Evolutionary conservation across 1,284 basidiomycete genomes (phyloP), one percentile per base, ranked within the genome.

Genomic region (Tylopilus sp.): DNA sequence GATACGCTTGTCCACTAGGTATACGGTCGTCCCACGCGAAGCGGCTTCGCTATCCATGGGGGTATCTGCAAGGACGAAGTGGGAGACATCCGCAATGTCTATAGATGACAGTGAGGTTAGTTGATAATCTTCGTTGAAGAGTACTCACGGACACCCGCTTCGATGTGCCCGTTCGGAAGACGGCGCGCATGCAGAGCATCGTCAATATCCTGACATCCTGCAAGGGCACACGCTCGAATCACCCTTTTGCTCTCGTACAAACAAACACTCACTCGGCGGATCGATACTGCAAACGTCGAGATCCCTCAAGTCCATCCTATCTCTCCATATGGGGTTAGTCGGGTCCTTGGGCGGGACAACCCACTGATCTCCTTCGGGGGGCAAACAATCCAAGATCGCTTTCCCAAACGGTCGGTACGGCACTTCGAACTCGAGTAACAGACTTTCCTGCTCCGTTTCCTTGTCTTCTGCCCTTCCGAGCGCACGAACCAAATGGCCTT

Each of bases 1-100:
- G 52, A 99, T 96, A 35, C 97, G 89, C 74, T 96, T 97, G 77
- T 99, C 97, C 3, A 99, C 97, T 7, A 99, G 83, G 70, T 99
- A 99, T 5, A 99, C 97, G 0, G 97, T 99, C 1, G 96, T 99
- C 13, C 97, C 96, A 51, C 97, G 82, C 14, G 94, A 84, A 15
- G 96, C 93, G 17, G 97, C 97, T 72, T 99, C 97, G 33, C 78
- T 86, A 64, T 99, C 97, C 95, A 99, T 99, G 0, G 97, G 84
- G 50, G 90, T 99, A 66, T 96, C 93, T 4, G 94, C 80, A 50
- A 84, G 85, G 1, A 99, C 97, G 65, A 99, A 99, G 71, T 97
- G 88, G 4, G 96, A 96, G 1, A 99, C 97, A 67, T 99, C 96
- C 55, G 97, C 97, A 59, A 99, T 99, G 71, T 99, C 93, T 96